These are phyloP conservation scores for Hypoxylon sp. DNA, from an alignment of 2,329 filamentous ascomycete species.

Conservation along the genomic window DNA sequence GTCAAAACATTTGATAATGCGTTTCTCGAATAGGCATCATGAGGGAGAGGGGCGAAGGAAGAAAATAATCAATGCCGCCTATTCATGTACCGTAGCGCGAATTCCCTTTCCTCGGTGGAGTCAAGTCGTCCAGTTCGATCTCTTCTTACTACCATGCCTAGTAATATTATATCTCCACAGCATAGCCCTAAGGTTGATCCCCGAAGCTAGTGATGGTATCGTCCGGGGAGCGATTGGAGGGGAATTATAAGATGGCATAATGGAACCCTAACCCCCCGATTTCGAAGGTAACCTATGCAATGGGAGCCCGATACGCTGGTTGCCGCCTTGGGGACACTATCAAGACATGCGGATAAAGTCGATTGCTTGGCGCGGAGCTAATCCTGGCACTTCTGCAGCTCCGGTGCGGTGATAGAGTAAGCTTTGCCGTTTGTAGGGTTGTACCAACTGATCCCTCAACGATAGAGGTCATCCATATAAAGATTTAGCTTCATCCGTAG, in stretches of 20 bases:
- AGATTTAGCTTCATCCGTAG: slow-evolving; percentile 28
- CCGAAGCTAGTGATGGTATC: slow-evolving; percentile 26
- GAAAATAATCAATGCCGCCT: slow-evolving; percentile 9
- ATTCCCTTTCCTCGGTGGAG: slow-evolving; percentile 29
- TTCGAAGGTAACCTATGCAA: slow-evolving; percentile 27
- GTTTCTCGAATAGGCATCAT: slow-evolving; percentile 2
- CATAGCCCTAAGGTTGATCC: slow-evolving; percentile 25
- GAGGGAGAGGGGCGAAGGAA: slow-evolving; percentile 8
- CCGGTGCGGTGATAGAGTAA: slow-evolving; percentile 13
- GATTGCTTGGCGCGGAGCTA: slow-evolving; percentile 24
- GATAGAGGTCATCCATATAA: slow-evolving; percentile 32
- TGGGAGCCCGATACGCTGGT: slow-evolving; percentile 29
- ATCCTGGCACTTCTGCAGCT: slow-evolving; percentile 18
- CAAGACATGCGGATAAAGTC: slow-evolving; percentile 32
- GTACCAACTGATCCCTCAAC: slow-evolving; percentile 20
- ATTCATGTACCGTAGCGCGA: slow-evolving; percentile 5
- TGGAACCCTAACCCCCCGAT: slow-evolving; percentile 7
- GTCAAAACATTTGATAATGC: slow-evolving; percentile 20
- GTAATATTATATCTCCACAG: slow-evolving; percentile 24
- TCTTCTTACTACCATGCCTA: slow-evolving; percentile 8
- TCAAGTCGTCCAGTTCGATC: slow-evolving; percentile 13
- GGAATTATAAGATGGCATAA: slow-evolving; percentile 26
- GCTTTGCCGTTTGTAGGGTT: slow-evolving; percentile 32
- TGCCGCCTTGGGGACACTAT: slow-evolving; percentile 27
- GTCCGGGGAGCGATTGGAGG: slow-evolving; percentile 28